Evolutionary conservation across 2,329 filamentous ascomycete species (phyloP).

Genomic region (Epichloe amarillans): DNA sequence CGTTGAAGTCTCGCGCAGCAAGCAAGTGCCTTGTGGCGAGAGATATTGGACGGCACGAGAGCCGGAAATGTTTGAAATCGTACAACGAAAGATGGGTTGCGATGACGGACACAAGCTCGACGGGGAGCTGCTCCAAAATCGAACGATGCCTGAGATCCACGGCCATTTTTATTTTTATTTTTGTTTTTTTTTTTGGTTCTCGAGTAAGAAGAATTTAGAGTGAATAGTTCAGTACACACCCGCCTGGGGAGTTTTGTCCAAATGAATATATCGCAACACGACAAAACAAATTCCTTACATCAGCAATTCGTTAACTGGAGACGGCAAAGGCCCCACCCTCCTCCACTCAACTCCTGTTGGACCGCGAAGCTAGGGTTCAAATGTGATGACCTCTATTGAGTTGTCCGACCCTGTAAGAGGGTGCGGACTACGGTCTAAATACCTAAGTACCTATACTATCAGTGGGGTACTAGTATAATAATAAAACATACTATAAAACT

Average conservation of each 20-base stretch:
- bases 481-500: too few relatives aligned
- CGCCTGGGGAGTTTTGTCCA: not conserved
- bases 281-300: too few relatives aligned
- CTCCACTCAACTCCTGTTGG: too few relatives aligned
- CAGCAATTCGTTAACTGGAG: too few relatives aligned
- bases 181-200: too few relatives aligned
- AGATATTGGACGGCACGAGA: slow-evolving; percentile 24
- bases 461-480: too few relatives aligned
- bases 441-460: too few relatives aligned
- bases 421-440: too few relatives aligned
- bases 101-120: slow-evolving; percentile 29
- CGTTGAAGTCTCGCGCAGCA: slow-evolving; percentile 26
- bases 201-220: not conserved
- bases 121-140: slow-evolving; percentile 15
- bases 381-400: too few relatives aligned
- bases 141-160: not conserved
- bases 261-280: too few relatives aligned
- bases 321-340: not conserved
- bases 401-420: too few relatives aligned
- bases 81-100: slow-evolving; percentile 26
- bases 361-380: too few relatives aligned
- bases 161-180: not conserved
- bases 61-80: slow-evolving; percentile 28
- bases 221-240: not conserved
- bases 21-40: slow-evolving; percentile 30